phyloP scores from a whole-genome alignment of 805 yeast species.

The Cyberlindnera petersonii region DNA sequence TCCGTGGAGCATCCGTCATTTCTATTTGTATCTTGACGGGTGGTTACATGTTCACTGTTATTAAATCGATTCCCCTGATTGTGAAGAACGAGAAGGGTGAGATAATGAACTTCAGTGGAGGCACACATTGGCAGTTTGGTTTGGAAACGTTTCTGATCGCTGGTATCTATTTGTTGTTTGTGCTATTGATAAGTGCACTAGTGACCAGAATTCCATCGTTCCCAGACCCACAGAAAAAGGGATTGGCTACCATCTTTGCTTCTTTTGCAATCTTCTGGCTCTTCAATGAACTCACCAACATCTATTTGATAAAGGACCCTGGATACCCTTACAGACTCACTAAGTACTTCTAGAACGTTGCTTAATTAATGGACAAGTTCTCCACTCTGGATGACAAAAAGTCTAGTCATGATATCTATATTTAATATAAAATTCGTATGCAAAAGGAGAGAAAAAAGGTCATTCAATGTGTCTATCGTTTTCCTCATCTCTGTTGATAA shows the following conservation, averaged over 20 bases:
- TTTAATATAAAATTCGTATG: not conserved
- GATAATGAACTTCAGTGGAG: constrained; percentile 61
- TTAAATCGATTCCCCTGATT: constrained; percentile 59
- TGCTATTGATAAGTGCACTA: constrained; percentile 37
- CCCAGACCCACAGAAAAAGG: constrained; percentile 14
- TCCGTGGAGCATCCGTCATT: constrained; percentile 34
- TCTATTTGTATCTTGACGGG: constrained; percentile 45
- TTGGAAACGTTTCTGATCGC: constrained; percentile 56
- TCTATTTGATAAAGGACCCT: constrained; percentile 20
- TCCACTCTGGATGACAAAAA: no score
- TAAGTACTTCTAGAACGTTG: constrained; percentile 1
- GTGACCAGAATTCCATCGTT: constrained; percentile 34
- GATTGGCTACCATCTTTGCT: constrained; percentile 7
- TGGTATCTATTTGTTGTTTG: constrained; percentile 45
- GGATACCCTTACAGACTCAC: constrained; percentile 21
- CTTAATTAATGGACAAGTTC: no score
- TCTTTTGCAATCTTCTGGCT: constrained; percentile 19
- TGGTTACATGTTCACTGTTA: constrained; percentile 63
- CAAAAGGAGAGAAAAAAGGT: not conserved
- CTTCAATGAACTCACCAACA: constrained; percentile 19
- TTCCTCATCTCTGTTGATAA: constrained; percentile 76
- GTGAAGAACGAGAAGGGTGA: constrained; percentile 47
- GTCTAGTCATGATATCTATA: not conserved
- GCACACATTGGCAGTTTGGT: constrained; percentile 66
- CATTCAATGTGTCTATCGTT: constrained; percentile 40